Evolutionary conservation across 495 filamentous ascomycete genomes (phyloP).

Genomic region (Aspergillus egyptiacus): DNA sequence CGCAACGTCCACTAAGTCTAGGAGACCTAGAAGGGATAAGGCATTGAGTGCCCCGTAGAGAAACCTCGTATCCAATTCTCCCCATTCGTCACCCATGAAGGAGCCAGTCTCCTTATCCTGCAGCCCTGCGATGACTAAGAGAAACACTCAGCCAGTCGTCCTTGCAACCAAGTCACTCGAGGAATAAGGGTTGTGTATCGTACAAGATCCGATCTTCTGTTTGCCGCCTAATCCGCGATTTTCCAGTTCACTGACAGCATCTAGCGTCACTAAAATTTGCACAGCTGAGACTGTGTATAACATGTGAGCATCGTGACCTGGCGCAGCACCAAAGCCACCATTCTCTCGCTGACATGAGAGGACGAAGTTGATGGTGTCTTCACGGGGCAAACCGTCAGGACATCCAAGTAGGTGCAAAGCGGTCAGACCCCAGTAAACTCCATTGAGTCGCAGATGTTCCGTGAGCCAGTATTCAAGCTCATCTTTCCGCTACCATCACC

Average conservation of each 20-base stretch:
- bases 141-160: constrained; percentile 19
- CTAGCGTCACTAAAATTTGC: constrained; percentile 78
- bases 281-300: constrained; percentile 90
- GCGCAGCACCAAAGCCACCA: constrained; percentile 89
- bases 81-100: constrained; percentile 93
- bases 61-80: constrained; percentile 91
- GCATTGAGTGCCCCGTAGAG: constrained; percentile 83
- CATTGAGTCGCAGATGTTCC: constrained; percentile 89
- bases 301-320: constrained; percentile 92
- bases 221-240: constrained; percentile 58
- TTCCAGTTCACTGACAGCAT: constrained; percentile 81
- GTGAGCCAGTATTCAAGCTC: constrained; percentile 97
- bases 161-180: not conserved
- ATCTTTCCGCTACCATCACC: constrained; percentile 63
- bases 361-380: constrained; percentile 82
- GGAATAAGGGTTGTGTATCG: constrained; percentile 15
- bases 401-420: constrained; percentile 78
- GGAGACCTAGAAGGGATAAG: constrained; percentile 68
- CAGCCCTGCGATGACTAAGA: constrained; percentile 72
- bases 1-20: constrained; percentile 66
- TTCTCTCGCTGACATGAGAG: constrained; percentile 81
- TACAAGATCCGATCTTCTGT: constrained; percentile 68
- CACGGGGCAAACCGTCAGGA: constrained; percentile 72
- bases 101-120: constrained; percentile 77
- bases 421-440: constrained; percentile 92